These are phyloP conservation scores for Flaveria robusta DNA, from an alignment of 129 eudicot species.

Conservation along the genomic window DNA sequence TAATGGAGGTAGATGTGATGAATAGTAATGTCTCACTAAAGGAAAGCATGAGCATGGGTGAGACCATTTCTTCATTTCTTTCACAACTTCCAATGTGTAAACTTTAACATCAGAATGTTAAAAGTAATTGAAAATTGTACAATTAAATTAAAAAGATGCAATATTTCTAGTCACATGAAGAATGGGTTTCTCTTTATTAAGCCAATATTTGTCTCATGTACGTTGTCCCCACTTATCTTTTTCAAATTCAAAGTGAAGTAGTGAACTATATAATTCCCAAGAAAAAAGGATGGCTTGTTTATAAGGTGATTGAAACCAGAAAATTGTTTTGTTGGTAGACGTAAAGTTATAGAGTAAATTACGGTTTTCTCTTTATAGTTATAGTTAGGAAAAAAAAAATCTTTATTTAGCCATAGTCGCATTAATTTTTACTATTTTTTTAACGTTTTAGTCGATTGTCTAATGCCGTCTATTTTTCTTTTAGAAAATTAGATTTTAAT, in stretches of 20 bases:
- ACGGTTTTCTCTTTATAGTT: too few relatives aligned
- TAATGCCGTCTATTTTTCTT: too few relatives aligned
- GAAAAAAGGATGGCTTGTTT: not conserved
- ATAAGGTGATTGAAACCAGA: not conserved
- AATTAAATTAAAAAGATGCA: not conserved
- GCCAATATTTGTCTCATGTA: constrained; percentile 19
- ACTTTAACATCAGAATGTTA: not conserved
- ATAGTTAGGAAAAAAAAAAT: too few relatives aligned
- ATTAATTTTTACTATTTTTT: too few relatives aligned
- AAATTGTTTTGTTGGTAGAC: too few relatives aligned
- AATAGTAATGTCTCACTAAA: constrained; percentile 24
- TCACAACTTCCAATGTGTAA: constrained; percentile 22
- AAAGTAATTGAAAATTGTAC: constrained; percentile 1
- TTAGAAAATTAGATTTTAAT: too few relatives aligned
- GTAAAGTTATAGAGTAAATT: too few relatives aligned
- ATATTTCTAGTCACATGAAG: constrained; percentile 26
- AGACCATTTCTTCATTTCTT: constrained; percentile 16
- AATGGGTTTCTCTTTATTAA: constrained; percentile 22
- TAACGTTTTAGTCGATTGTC: too few relatives aligned
- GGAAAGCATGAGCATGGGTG: constrained; percentile 31
- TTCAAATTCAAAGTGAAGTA: not conserved
- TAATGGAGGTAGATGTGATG: constrained; percentile 20
- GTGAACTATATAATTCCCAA: not conserved
- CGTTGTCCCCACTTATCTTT: not conserved
- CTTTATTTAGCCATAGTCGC: too few relatives aligned